A percentile compares a stretch with the other conserved stretches of the same genome.
These are phyloP conservation scores for Trichophyton schoenleinii DNA, from an alignment of 2,329 filamentous ascomycete species.

Conservation along the genomic window DNA sequence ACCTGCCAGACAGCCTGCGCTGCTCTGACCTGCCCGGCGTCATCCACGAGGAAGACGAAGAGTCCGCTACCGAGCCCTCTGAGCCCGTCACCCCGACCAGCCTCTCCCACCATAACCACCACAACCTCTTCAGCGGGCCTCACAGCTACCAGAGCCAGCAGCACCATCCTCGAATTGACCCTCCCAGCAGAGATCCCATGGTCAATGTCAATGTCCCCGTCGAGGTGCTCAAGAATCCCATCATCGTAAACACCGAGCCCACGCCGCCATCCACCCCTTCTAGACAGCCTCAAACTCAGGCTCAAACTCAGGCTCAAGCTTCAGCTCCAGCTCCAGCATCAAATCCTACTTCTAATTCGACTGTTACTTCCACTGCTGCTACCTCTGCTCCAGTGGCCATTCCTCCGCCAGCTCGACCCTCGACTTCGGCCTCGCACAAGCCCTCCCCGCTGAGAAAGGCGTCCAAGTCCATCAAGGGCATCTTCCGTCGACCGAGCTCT, in stretches of 20 bases:
- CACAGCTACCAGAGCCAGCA: background rate
- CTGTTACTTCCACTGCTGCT: background rate
- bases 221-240: conserved; percentile 9
- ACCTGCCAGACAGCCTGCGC: conserved; percentile 9
- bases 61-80: conserved; percentile 15
- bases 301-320: too few relatives aligned
- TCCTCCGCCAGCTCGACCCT: background rate
- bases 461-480: conserved; percentile 15
- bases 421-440: conserved; percentile 3
- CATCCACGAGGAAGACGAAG: conserved; percentile 14
- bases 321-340: too few relatives aligned
- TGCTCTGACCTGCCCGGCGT: conserved; percentile 11
- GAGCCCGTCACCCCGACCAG: conserved; percentile 17
- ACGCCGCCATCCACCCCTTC: conserved; percentile 11
- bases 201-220: conserved; percentile 4
- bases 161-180: background rate
- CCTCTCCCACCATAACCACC: conserved; percentile 9
- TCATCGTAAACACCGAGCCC: conserved; percentile 13
- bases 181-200: conserved; percentile 5
- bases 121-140: background rate
- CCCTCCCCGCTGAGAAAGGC: conserved; percentile 13
- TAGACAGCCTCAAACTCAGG: background rate
- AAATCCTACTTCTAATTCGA: background rate
- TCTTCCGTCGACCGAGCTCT: conserved; percentile 15
- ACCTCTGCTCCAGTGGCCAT: background rate